Base-by-base conservation (phyloP, 306 rosid species). In the Betula pendula region DNA sequence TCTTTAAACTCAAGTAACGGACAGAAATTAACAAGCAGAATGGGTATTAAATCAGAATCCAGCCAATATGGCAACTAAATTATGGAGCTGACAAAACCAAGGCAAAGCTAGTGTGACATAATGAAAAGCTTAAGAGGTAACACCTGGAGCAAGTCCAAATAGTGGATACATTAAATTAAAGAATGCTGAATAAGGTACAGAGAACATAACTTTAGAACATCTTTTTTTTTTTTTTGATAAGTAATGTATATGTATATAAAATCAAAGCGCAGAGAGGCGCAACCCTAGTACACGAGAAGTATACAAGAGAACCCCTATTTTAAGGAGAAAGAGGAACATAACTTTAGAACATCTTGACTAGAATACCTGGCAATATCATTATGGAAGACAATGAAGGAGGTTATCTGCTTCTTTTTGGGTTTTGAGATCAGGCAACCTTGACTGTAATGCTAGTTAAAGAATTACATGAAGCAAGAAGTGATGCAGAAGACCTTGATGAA, bases 371-470 rank as follows among this genome's bases (percentile, higher is more conserved):
- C 81, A 50, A 13, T 81, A 66, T 78, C 87, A 45, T 70, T 65
- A 56, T 90, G 9, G 80, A 79, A 70, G 85, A 78, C 42, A 82
- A 35, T 60, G 80, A 10, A 42, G 52, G 80, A 82, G 89, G 87
- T 17, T 85, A 78, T 52, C 81, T 79, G 77, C 47, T 75, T 76
- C 82, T 77, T 76, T 81, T 81, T 9, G 75, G 83, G 52, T 79
- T 76, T 2, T 83, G 93, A 76, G 71, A 73, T 75, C 87, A 67
- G 72, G 89, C 76, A 84, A 81, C 81, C 83, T 81, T 83, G 80
- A 82, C 86, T 6, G 0, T 38, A 38, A 38, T 38, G 42, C 42
- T 38, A 38, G 42, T 35, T 1, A 48, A 73, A 42, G 89, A 82
- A 84, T 81, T 87, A 40, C 16, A 88, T 9, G 88, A 82, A 72